A percentile compares a stretch with the other conserved stretches of the same genome.
Evolutionary conservation across 2,329 filamentous ascomycete species (phyloP).

Genomic region (Alternaria ethzedia): DNA sequence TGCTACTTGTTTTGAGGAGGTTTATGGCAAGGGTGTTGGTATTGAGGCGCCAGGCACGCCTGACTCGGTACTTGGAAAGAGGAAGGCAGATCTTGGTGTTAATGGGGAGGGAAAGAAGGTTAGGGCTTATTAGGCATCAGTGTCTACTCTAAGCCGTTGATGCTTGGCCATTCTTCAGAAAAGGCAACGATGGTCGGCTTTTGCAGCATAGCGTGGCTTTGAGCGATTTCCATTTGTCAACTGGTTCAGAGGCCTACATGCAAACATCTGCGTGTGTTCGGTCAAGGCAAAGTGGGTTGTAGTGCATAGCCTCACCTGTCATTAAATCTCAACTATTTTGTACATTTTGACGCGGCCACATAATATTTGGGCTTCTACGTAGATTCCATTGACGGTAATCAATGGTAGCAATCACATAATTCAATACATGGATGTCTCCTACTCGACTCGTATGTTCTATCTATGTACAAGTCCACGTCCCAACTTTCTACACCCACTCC

Average conservation of each 20-base stretch:
- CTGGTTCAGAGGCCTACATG: neutral
- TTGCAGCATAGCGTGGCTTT: constrained; percentile 23
- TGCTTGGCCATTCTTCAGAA: neutral
- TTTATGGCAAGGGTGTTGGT: constrained; percentile 39
- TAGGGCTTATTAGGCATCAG: constrained; percentile 22
- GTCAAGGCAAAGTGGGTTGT: neutral
- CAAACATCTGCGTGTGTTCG: neutral
- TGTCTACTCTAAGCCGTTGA: neutral
- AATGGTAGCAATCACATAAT: neutral
- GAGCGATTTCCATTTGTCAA: neutral
- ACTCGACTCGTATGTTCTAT: neutral
- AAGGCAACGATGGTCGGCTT: neutral
- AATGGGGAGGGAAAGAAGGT: constrained; percentile 41
- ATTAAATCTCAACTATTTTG: neutral
- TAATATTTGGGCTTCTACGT: neutral
- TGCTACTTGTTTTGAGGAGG: constrained; percentile 83
- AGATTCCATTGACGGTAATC: neutral
- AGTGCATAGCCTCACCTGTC: neutral
- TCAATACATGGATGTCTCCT: neutral
- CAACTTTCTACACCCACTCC: constrained; percentile 59
- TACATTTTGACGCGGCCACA: neutral
- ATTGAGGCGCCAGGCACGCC: constrained; percentile 44
- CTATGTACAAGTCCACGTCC: neutral
- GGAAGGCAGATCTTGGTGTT: constrained; percentile 38
- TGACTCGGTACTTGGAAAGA: constrained; percentile 47